Evolutionary conservation across 1,284 basidiomycete species (phyloP).

Genomic region (Pulveroboletus sp.): DNA sequence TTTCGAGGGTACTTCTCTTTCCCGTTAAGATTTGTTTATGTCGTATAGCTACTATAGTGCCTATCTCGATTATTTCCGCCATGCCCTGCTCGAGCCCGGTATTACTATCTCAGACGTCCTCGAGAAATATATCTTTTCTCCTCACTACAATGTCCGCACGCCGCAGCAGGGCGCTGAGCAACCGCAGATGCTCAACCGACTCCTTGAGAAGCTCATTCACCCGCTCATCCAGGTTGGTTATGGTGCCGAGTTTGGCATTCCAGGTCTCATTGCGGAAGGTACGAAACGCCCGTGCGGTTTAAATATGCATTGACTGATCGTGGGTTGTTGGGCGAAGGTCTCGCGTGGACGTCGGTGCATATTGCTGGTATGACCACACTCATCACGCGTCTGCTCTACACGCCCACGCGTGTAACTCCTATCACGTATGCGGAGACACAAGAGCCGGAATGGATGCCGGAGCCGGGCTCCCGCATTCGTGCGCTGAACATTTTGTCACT

Average conservation of each 20-base stretch:
- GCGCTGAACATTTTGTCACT: slow-evolving; percentile 43
- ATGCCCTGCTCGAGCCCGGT: slow-evolving; percentile 33
- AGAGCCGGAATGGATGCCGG: slow-evolving; percentile 25
- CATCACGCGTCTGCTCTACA: slow-evolving; percentile 34
- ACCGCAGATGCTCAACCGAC: slow-evolving; percentile 28
- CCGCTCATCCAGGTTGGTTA: slow-evolving; percentile 35
- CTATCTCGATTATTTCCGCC: slow-evolving; percentile 40
- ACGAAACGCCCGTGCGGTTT: neutral
- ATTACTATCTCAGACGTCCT: slow-evolving; percentile 40
- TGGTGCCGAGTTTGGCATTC: slow-evolving; percentile 35
- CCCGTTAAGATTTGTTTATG: neutral
- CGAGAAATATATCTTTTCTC: slow-evolving; percentile 60
- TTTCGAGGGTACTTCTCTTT: neutral
- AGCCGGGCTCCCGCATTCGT: slow-evolving; percentile 33
- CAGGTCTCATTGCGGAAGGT: slow-evolving; percentile 37
- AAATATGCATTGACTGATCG: neutral
- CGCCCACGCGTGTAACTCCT: slow-evolving; percentile 28
- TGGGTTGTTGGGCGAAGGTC: slow-evolving; percentile 35
- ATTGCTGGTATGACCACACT: slow-evolving; percentile 32
- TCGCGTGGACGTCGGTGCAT: slow-evolving; percentile 48
- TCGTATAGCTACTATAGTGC: slow-evolving; percentile 39
- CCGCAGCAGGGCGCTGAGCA: slow-evolving; percentile 20
- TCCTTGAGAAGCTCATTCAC: slow-evolving; percentile 31
- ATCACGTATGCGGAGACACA: slow-evolving; percentile 29
- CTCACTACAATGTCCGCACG: slow-evolving; percentile 46